These are phyloP conservation scores for Aspergillus phoenicis DNA, from an alignment of 2,329 filamentous ascomycete genomes.

Conservation along the genomic window DNA sequence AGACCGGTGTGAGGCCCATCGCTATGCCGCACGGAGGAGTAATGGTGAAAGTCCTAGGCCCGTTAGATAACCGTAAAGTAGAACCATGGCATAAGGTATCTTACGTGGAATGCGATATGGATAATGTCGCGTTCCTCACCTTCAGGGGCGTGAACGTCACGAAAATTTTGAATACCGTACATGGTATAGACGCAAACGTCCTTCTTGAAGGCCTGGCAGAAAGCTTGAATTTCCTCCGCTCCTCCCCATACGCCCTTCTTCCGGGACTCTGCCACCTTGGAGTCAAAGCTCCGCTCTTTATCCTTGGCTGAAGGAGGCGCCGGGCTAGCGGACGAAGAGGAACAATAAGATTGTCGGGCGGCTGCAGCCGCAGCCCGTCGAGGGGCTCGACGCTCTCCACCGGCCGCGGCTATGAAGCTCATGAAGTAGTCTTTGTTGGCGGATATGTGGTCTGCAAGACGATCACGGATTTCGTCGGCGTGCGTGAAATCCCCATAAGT, in stretches of 20 bases:
- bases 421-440: slow-evolving; percentile 64
- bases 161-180: slow-evolving; percentile 46
- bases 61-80: slow-evolving; percentile 13
- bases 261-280: slow-evolving; percentile 62
- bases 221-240: slow-evolving; percentile 68
- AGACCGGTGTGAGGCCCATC: slow-evolving; percentile 61
- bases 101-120: slow-evolving; percentile 67
- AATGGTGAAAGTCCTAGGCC: slow-evolving; percentile 63
- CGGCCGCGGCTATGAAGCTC: slow-evolving; percentile 61
- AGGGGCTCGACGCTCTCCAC: slow-evolving; percentile 60
- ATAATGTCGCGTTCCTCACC: slow-evolving; percentile 43
- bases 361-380: slow-evolving; percentile 51
- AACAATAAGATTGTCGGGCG: slow-evolving; percentile 53
- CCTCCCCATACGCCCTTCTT: slow-evolving; percentile 65
- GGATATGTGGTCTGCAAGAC: slow-evolving; percentile 64
- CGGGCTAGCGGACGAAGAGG: slow-evolving; percentile 49
- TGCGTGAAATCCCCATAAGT: slow-evolving; percentile 63
- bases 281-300: slow-evolving; percentile 60
- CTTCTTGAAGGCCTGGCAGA: slow-evolving; percentile 62
- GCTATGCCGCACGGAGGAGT: slow-evolving; percentile 65
- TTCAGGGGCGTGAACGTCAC: slow-evolving; percentile 46
- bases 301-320: slow-evolving; percentile 52
- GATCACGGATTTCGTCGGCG: slow-evolving; percentile 60
- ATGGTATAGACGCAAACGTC: slow-evolving; percentile 64
- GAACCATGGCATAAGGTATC: slow-evolving; percentile 25